A percentile compares a stretch with the other conserved stretches of the same genome.
phyloP scores from a whole-genome alignment of 495 filamentous ascomycete genomes.

The Terfezia claveryi region DNA sequence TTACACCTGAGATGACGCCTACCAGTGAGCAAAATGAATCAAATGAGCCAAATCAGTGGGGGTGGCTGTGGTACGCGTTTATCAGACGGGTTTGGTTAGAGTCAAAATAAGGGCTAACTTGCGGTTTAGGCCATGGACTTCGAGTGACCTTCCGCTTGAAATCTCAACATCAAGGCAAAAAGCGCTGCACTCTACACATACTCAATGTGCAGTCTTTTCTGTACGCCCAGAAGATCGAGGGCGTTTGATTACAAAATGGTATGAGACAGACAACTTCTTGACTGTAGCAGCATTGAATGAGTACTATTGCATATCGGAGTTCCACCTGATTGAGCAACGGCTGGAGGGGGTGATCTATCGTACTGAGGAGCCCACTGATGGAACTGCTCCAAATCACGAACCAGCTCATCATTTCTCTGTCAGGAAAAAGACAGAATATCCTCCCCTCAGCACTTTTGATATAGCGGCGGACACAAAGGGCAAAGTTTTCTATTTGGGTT shows the following conservation, averaged over 20 bases:
- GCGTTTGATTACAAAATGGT: slow-evolving; percentile 9
- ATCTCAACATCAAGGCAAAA: no score
- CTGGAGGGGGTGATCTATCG: slow-evolving; percentile 12
- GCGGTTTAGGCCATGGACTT: no score
- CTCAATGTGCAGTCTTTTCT: slow-evolving; percentile 13
- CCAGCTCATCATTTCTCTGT: slow-evolving; percentile 11
- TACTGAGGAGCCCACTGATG: neutral
- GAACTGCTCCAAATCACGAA: neutral
- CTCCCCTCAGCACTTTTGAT: slow-evolving; percentile 8
- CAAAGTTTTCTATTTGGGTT: slow-evolving; percentile 13
- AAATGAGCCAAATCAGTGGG: neutral
- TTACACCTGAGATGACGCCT: neutral
- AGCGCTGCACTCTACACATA: slow-evolving; percentile 1
- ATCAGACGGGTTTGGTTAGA: neutral
- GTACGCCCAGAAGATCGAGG: slow-evolving; percentile 12
- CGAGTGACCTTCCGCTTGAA: no score
- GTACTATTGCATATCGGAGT: slow-evolving; percentile 14
- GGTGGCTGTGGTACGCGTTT: neutral
- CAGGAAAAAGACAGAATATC: slow-evolving; percentile 13
- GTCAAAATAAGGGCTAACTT: no score
- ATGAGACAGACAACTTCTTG: slow-evolving; percentile 14
- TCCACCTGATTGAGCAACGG: slow-evolving; percentile 13
- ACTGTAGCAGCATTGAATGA: slow-evolving; percentile 12
- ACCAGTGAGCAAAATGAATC: neutral
- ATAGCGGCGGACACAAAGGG: slow-evolving; percentile 13